Conservation (phyloP, 73 alveolate species). For the Paramecium tetraurelia region DNA sequence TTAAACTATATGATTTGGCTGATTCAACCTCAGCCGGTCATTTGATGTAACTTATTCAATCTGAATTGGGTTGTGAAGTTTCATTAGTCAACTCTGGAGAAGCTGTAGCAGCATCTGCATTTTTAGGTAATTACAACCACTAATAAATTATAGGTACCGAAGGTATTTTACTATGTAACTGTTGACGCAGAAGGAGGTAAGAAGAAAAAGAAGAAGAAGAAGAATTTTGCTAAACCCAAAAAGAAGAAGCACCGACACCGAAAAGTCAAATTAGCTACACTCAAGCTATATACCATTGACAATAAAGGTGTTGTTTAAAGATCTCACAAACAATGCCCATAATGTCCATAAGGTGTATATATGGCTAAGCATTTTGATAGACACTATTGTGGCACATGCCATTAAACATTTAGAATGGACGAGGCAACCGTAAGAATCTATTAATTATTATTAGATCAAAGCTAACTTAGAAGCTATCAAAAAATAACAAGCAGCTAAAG, state of each 20-base stretch:
- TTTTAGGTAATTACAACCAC: neutral
- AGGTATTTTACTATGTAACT: slow-evolving; percentile 23
- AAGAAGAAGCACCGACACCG: slow-evolving; percentile 65
- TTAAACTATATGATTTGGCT: slow-evolving; percentile 48
- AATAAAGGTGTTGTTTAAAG: slow-evolving; percentile 83
- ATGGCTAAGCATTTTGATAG: slow-evolving; percentile 95
- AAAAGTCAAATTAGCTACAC: slow-evolving; percentile 78
- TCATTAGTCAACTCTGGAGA: slow-evolving; percentile 43
- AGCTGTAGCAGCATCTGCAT: slow-evolving; percentile 46
- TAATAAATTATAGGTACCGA: neutral
- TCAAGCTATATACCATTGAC: slow-evolving; percentile 82
- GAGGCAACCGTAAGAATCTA: slow-evolving; percentile 43
- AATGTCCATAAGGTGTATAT: slow-evolving; percentile 92
- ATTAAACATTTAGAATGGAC: slow-evolving; percentile 62
- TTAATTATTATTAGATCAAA: neutral
- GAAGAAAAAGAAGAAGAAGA: slow-evolving; percentile 65
- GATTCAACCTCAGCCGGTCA: slow-evolving; percentile 44
- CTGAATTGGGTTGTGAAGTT: slow-evolving; percentile 54
- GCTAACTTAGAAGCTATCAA: slow-evolving; percentile 55
- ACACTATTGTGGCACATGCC: slow-evolving; percentile 93
- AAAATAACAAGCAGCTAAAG: slow-evolving; percentile 49
- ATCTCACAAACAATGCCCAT: slow-evolving; percentile 80
- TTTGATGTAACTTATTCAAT: slow-evolving; percentile 39
- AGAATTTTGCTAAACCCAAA: slow-evolving; percentile 58
- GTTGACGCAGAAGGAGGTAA: slow-evolving; percentile 59